Evolutionary conservation across 176 grass and related monocot genomes (phyloP).

Genomic region (Tillandsia leiboldiana): DNA sequence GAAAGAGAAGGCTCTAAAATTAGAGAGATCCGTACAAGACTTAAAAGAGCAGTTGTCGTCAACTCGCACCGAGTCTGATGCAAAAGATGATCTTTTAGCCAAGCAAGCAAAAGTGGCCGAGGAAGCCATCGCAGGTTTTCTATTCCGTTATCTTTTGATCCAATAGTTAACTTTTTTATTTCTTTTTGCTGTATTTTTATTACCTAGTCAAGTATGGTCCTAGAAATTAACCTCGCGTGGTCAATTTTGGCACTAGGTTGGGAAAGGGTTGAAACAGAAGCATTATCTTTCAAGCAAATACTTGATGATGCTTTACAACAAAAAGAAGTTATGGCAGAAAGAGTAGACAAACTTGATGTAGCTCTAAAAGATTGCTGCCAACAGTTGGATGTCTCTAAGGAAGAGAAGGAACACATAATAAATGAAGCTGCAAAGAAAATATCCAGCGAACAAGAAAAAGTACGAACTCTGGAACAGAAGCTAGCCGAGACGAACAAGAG

Average conservation of each 20-base stretch:
- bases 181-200: not conserved
- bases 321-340: constrained; percentile 52
- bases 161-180: not conserved
- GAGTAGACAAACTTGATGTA: constrained; percentile 44
- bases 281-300: constrained; percentile 55
- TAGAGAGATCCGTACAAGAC: constrained; percentile 63
- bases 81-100: constrained; percentile 57
- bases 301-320: constrained; percentile 46
- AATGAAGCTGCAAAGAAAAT: constrained; percentile 49
- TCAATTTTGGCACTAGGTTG: constrained; percentile 42
- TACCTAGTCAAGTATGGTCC: constrained; percentile 11
- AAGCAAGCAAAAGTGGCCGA: constrained; percentile 90
- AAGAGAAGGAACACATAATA: constrained; percentile 55
- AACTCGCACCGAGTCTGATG: constrained; percentile 41
- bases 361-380: constrained; percentile 50
- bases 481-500: constrained; percentile 50
- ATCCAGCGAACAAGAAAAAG: constrained; percentile 64
- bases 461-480: constrained; percentile 43
- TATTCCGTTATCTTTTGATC: not conserved
- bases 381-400: constrained; percentile 32
- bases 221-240: not conserved
- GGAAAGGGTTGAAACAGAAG: constrained; percentile 82
- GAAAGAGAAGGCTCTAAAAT: constrained; percentile 51
- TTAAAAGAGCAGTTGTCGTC: constrained; percentile 67
- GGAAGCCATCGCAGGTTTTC: constrained; percentile 84